Evolutionary conservation across 2,329 filamentous ascomycete genomes (phyloP).

Genomic region (Curvularia sp.): DNA sequence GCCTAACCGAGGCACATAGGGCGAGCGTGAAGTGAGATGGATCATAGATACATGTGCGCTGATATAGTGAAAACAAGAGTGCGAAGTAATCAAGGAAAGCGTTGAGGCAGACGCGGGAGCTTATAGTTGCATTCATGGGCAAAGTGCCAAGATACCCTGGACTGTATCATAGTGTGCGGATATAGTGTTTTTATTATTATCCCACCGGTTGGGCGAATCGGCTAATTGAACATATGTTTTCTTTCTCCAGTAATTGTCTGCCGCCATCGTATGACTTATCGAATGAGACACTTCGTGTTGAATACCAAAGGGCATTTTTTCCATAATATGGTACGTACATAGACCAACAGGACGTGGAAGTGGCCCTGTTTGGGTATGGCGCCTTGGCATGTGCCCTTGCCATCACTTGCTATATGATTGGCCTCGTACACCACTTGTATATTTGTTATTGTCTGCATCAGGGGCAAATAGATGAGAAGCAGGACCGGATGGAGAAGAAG

Average conservation of each 20-base stretch:
- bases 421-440: no score
- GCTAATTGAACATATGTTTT: neutral
- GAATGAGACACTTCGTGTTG: neutral
- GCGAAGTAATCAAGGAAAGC: neutral
- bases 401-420: no score
- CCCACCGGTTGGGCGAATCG: constrained; percentile 17
- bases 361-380: neutral
- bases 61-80: neutral
- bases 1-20: constrained; percentile 1
- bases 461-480: no score
- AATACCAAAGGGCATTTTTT: neutral
- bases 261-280: neutral
- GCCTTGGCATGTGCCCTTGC: no score
- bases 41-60: neutral
- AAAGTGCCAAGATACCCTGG: constrained; percentile 10
- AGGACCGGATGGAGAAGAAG: no score
- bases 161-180: constrained; percentile 12
- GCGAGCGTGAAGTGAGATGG: no score
- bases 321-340: no score
- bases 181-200: constrained; percentile 17
- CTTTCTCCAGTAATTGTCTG: neutral
- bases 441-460: no score
- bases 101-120: neutral
- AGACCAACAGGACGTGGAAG: no score
- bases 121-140: neutral